Evolutionary conservation across 129 eudicot species (phyloP).

Genomic region (Chrysanthemum makinoi): DNA sequence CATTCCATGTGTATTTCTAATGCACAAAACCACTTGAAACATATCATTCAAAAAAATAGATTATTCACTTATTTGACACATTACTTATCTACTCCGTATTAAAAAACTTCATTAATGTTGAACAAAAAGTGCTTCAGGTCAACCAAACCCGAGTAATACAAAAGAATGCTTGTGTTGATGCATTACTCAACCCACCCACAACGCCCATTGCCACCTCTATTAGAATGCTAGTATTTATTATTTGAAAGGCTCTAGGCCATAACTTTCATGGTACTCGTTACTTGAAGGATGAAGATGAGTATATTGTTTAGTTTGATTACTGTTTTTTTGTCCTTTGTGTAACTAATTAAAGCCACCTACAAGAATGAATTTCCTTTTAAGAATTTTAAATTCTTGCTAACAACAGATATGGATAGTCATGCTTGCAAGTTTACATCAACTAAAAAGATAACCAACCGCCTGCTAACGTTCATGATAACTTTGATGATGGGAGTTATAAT

Average conservation of each 20-base stretch:
- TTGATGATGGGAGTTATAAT: conserved; percentile 78
- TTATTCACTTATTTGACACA: too few relatives aligned
- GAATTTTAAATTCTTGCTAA: background rate
- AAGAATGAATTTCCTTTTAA: background rate
- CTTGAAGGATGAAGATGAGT: background rate
- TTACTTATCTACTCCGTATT: too few relatives aligned
- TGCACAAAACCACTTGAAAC: too few relatives aligned
- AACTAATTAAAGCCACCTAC: background rate
- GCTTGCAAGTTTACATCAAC: conserved; percentile 29
- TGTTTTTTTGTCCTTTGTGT: background rate
- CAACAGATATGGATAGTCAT: conserved; percentile 3
- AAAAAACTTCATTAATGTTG: too few relatives aligned
- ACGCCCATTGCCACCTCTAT: too few relatives aligned
- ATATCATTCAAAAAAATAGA: too few relatives aligned
- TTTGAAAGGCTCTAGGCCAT: background rate
- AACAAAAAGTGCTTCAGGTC: too few relatives aligned
- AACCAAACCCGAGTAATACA: too few relatives aligned
- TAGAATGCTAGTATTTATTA: too few relatives aligned
- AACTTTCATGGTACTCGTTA: background rate
- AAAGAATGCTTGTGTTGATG: too few relatives aligned
- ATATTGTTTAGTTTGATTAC: background rate
- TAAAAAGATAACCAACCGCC: conserved; percentile 43
- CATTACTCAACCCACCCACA: too few relatives aligned
- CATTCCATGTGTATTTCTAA: too few relatives aligned
- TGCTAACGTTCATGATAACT: conserved; percentile 56